Evolutionary conservation across 306 rosid genomes (phyloP), one percentile per base, ranked within the genome.

Genomic region (Ormosia semicastrata): DNA sequence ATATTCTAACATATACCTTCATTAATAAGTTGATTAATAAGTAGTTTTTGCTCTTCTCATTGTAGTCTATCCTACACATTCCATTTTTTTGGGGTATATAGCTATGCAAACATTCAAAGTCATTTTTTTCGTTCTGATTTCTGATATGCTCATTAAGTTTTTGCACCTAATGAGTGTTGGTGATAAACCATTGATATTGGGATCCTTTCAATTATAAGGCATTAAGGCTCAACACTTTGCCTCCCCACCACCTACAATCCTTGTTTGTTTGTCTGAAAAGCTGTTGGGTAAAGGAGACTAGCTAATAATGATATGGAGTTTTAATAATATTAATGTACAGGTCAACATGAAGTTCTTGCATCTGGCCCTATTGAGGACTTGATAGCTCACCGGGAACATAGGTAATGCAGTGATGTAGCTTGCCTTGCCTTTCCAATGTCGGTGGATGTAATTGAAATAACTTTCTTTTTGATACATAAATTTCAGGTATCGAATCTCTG

Each of bases 321-420:
- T 81, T 77, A 4, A 69, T 60, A 64, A 75, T 80, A 59, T 70
- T 60, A 39, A 49, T 57, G 41, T 81, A 49, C 82, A 96, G 99
- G 92, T 83, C 97, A 96, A 85, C 99, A 96, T 77, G 99, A 96
- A 86, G 97, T 96, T 86, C 98, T 96, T 86, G 99, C 99, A 62
- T 96, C 99, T 66, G 99, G 99, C 40, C 99, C 99, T 78, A 96
- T 96, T 56, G 99, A 96, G 84, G 99, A 96, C 84, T 88, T 93
- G 85, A 93, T 95, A 71, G 98, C 99, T 78, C 99, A 95, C 81
- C 90, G 99, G 52, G 99, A 96, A 69, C 99, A 96, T 84, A 92
- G 99, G 99, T 96, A 88, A 83, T 50, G 29, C 76, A 64, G 63
- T 91, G 78, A 66, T 40, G 18, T 75, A 39, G 33, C 77, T 66